Percentiles rank a stretch among this genome's conserved stretches.
Evolutionary conservation across 1,284 basidiomycete species (phyloP).

Genomic region (Leccinum laetum): DNA sequence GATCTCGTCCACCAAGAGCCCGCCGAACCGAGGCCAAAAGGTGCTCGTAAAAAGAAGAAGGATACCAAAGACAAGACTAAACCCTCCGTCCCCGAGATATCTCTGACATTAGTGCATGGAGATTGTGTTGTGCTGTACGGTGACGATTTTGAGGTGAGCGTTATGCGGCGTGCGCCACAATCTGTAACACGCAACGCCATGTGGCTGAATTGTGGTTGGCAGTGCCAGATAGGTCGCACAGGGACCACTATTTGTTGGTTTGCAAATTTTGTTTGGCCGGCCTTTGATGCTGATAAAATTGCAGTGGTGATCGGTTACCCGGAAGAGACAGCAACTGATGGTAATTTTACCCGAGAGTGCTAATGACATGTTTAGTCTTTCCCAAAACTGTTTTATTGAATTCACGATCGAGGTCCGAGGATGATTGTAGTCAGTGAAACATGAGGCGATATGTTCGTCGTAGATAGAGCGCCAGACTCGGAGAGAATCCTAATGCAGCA

Average conservation of each 20-base stretch:
- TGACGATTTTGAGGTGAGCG: constrained; percentile 53
- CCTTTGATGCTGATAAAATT: constrained; percentile 11
- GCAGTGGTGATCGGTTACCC: constrained; percentile 27
- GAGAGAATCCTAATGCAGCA: constrained; percentile 32
- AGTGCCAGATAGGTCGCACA: constrained; percentile 32
- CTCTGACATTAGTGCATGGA: constrained; percentile 56
- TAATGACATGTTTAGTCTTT: neutral
- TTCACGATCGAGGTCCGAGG: neutral
- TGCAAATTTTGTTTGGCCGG: neutral
- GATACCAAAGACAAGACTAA: constrained; percentile 18
- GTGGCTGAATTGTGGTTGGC: constrained; percentile 11
- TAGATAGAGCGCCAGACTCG: constrained; percentile 30
- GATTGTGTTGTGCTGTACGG: constrained; percentile 52
- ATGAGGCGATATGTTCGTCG: constrained; percentile 9
- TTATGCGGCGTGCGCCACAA: neutral
- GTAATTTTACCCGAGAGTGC: neutral
- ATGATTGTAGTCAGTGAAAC: neutral
- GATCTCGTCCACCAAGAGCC: constrained; percentile 4
- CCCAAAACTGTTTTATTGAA: constrained; percentile 2
- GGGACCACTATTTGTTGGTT: constrained; percentile 34
- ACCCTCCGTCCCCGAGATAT: constrained; percentile 27
- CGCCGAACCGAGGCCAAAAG: constrained; percentile 5
- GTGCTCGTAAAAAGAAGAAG: constrained; percentile 17
- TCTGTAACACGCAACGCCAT: neutral
- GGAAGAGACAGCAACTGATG: constrained; percentile 12